Conservation (phyloP, 768 basidiomycete genomes). For the Phlegmacium glaucopus region DNA sequence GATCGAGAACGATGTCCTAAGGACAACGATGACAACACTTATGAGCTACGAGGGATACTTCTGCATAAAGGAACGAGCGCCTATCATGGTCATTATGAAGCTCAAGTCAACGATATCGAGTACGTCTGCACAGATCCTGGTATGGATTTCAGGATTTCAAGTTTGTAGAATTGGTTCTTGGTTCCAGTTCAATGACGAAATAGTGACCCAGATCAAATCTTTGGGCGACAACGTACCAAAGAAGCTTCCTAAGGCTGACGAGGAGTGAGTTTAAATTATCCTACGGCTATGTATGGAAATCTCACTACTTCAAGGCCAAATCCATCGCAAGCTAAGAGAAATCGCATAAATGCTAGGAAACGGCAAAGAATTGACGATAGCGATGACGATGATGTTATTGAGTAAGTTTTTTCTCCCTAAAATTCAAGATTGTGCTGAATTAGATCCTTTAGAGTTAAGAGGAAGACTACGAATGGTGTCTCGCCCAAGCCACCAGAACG, state of each 20-base stretch:
- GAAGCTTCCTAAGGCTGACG: slow-evolving; percentile 17
- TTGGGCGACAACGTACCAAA: slow-evolving; percentile 43
- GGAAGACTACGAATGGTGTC: background rate
- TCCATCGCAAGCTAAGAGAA: slow-evolving; percentile 31
- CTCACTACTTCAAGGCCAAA: slow-evolving; percentile 15
- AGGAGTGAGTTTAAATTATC: slow-evolving; percentile 6
- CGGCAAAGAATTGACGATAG: slow-evolving; percentile 56
- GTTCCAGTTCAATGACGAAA: slow-evolving; percentile 94
- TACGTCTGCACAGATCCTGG: slow-evolving; percentile 31
- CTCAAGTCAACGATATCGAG: slow-evolving; percentile 74
- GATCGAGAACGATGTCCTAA: slow-evolving; percentile 10
- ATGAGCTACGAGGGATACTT: slow-evolving; percentile 82
- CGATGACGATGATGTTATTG: slow-evolving; percentile 41
- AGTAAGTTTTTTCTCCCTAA: slow-evolving; percentile 5
- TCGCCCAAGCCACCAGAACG: slow-evolving; percentile 2
- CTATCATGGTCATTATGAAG: slow-evolving; percentile 88
- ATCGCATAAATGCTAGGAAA: slow-evolving; percentile 42
- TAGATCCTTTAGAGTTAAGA: background rate
- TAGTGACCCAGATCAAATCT: slow-evolving; percentile 59
- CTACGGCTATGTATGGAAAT: background rate
- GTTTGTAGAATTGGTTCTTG: slow-evolving; percentile 59
- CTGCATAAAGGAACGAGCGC: slow-evolving; percentile 92
- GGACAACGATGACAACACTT: slow-evolving; percentile 36
- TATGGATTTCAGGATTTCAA: slow-evolving; percentile 1
- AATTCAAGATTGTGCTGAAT: background rate